Base-by-base conservation (phyloP, 2,329 filamentous ascomycete genomes). In the Fusarium heterosporum region DNA sequence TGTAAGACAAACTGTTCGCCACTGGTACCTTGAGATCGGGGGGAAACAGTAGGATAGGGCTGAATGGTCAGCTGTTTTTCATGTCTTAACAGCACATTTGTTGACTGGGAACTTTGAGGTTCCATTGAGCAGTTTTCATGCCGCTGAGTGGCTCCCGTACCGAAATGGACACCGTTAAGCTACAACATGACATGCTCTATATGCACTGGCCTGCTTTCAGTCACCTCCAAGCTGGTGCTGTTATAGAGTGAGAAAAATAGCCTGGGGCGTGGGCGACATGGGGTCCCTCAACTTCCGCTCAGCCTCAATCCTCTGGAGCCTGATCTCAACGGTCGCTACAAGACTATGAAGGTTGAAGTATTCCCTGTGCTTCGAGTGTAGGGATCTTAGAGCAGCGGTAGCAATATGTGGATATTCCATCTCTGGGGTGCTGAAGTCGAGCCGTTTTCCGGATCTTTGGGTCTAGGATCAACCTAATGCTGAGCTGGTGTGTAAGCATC, bases 61-160 rank as follows among this genome's bases (percentile, higher is more conserved):
- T 72, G 68, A 73, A 32, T 45, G 61, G 60, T 72, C 64, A 72
- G 67, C 65, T 71, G 60, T 56, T 66, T 38, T 49, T 53, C 54
- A 52, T 47, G 45, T 45, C 36, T n/a, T 45, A 47, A 57, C 38
- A 66, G 39, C 26, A 55, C 48, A 51, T 50, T 47, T 40, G 30
- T 45, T 22, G 38, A 43, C 49, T 36, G 38, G 49, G 49, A 42
- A 28, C 17, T 42, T 41, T 28, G 28, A 17, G 28, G 43, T 41
- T 38, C 32, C 42, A 41, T 58, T 22, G 58, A 32, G 29, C 19
- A 45, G 54, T 54, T 46, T 47, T 54, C 55, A 61, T 69, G 50
- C 42, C 25, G 47, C 32, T 30, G 39, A 26, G 41, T 55, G 28
- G 26, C 29, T 42, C 43, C 32, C 43, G 51, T 62, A 57, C 47